Evolutionary conservation across 73 alveolate species (phyloP).

Genomic region (Tetrahymena borealis): DNA sequence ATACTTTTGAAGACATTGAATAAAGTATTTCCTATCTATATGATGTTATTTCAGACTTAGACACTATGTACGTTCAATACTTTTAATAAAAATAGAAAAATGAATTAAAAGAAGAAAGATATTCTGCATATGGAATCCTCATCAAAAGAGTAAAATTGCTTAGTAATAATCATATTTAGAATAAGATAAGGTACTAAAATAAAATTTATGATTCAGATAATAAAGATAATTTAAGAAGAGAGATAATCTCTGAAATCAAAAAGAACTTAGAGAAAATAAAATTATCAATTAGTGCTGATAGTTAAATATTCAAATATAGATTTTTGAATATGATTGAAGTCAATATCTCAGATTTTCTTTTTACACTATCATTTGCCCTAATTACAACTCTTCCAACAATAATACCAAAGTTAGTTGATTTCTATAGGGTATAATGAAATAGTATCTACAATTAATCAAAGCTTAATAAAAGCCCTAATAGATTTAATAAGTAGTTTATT

Average conservation of each 20-base stretch:
- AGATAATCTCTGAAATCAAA: background rate
- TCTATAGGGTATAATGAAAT: too few species aligned
- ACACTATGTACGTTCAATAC: background rate
- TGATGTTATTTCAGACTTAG: background rate
- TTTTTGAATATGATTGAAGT: background rate
- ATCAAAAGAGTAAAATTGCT: background rate
- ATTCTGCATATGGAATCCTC: background rate
- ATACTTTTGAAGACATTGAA: background rate
- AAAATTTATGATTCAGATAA: background rate
- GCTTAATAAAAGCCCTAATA: too few species aligned
- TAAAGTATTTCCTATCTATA: background rate
- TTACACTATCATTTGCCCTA: background rate
- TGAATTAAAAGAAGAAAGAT: background rate
- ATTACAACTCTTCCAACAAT: background rate
- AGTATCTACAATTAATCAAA: too few species aligned
- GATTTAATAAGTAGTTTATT: too few species aligned
- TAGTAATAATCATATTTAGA: background rate
- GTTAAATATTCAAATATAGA: background rate
- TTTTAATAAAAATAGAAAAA: background rate
- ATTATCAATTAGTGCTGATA: background rate
- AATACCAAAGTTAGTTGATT: too few species aligned
- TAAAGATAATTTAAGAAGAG: background rate
- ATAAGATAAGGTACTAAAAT: background rate
- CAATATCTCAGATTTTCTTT: background rate
- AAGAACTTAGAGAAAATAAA: background rate